A percentile compares a stretch with the other conserved stretches of the same genome.
Evolutionary conservation across 2,329 filamentous ascomycete genomes (phyloP).

Genomic region (Alternaria postmessia): DNA sequence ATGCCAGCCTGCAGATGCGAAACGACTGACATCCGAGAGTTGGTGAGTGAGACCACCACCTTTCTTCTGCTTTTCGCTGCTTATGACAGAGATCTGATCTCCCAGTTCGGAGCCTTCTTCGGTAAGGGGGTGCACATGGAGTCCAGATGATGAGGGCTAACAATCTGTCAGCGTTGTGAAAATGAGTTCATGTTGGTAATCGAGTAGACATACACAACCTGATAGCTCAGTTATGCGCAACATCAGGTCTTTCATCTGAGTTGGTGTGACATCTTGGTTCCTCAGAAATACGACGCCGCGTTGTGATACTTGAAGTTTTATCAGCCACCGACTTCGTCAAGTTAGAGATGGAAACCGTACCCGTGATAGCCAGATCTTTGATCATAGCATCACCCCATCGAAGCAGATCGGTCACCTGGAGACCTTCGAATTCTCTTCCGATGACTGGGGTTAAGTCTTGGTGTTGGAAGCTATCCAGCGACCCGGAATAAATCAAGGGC

Average conservation of each 20-base stretch:
- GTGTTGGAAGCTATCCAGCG: constrained; percentile 32
- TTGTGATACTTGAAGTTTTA: constrained; percentile 63
- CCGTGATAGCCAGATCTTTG: constrained; percentile 62
- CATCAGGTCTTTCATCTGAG: constrained; percentile 70
- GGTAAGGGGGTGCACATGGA: constrained; percentile 53
- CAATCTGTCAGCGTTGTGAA: constrained; percentile 7
- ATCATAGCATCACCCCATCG: constrained; percentile 50
- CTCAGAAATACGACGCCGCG: constrained; percentile 76
- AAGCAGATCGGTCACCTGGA: constrained; percentile 40
- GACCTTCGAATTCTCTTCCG: constrained; percentile 57
- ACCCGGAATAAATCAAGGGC: constrained; percentile 35
- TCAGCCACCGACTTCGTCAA: neutral
- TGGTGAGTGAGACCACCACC: constrained; percentile 51
- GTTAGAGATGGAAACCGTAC: constrained; percentile 50
- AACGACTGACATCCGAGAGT: constrained; percentile 49
- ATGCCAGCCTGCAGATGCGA: constrained; percentile 63
- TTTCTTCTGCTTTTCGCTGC: constrained; percentile 46
- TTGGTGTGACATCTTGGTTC: constrained; percentile 64
- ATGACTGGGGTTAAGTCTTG: constrained; percentile 61
- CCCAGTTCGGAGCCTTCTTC: constrained; percentile 54
- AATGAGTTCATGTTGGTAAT: constrained; percentile 26
- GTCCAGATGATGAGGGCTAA: constrained; percentile 36
- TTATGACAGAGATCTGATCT: constrained; percentile 52
- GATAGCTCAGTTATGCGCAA: constrained; percentile 66
- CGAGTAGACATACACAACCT: constrained; percentile 60